Evolutionary conservation across 2,329 filamentous ascomycete species (phyloP), one percentile per base, ranked within the genome.

Genomic region (Arthrobotrys pseudoclavata): DNA sequence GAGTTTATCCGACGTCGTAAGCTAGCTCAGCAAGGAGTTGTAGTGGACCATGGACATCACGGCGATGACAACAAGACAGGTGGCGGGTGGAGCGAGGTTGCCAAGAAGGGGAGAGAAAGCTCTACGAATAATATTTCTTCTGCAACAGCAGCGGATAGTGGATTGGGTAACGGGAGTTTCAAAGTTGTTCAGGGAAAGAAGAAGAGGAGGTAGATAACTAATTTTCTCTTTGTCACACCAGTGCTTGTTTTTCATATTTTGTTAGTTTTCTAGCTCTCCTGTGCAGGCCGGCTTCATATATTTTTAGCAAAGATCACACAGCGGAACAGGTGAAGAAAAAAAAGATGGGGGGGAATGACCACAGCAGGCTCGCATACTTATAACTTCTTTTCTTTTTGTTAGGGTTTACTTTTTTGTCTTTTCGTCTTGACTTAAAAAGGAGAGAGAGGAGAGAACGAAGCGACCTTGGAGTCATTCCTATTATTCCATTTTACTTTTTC

Each of bases 1-100:
- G 96, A 99, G 84, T 99, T 96, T 82, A 89, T 98, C 75, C 92
- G 94, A 37, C 94, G 95, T 81, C 95, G 94, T 85, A 96, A 92
- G 87, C 89, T 96, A 0, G 95, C 96, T 0, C 95, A 98, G 81
- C 96, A 94, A 86, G 96, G 96, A 45, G 88, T 97, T 47, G 87
- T 97, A 18, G 92, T 94, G 83, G 91, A 92, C 68, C 87, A 89
- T 15, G 86, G 88, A 57, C 87, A 85, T 61, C 85, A 83, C 79
- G 84, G 82, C 4, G 85, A 86, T 60, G 84, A 82, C 24, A 53
- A 53, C 80, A 86, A 84, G 61, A 82, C 85, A 26, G 85, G 87
- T 26, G 90, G 92, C 69, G 95, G 95, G 20, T 99, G 96, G 96
- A 97, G 88, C 81, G 96, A 98, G 85, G 96, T 99, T 64, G 96